These are phyloP conservation scores for Cenchrus purpureus DNA, from an alignment of 176 grass and related monocot species.

Conservation along the genomic window DNA sequence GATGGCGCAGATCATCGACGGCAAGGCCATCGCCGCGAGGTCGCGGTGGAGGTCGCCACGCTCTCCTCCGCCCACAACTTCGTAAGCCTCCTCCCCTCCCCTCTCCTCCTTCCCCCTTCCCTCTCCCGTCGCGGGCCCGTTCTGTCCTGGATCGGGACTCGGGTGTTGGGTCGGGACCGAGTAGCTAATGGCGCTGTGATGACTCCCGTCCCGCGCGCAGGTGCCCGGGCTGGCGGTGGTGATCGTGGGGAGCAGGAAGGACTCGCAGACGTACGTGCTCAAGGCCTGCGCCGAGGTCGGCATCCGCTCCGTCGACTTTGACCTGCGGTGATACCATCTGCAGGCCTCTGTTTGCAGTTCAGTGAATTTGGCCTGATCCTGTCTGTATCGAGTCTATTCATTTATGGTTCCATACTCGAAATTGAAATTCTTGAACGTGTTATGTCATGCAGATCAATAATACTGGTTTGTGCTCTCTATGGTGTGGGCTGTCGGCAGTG, in stretches of 20 bases:
- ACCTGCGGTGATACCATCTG: constrained; percentile 9
- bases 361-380: neutral
- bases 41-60: constrained; percentile 65
- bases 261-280: constrained; percentile 93
- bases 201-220: constrained; percentile 31
- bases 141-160: neutral
- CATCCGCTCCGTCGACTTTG: constrained; percentile 78
- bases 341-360: neutral
- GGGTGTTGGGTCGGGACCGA: too few relatives aligned
- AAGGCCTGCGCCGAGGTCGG: constrained; percentile 95
- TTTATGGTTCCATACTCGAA: neutral
- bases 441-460: neutral
- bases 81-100: constrained; percentile 20
- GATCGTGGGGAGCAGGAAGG: constrained; percentile 90
- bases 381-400: neutral
- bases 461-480: neutral
- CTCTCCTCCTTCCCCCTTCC: neutral
- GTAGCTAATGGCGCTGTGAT: too few relatives aligned
- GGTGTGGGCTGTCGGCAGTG: neutral
- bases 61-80: constrained; percentile 40
- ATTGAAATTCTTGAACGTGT: neutral
- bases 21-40: constrained; percentile 73
- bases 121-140: neutral
- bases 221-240: constrained; percentile 94
- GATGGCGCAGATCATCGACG: constrained; percentile 96